A percentile compares a stretch with the other conserved stretches of the same genome.
phyloP scores from a whole-genome alignment of 192 early-diverging fungal species.

The Backusella circina region DNA sequence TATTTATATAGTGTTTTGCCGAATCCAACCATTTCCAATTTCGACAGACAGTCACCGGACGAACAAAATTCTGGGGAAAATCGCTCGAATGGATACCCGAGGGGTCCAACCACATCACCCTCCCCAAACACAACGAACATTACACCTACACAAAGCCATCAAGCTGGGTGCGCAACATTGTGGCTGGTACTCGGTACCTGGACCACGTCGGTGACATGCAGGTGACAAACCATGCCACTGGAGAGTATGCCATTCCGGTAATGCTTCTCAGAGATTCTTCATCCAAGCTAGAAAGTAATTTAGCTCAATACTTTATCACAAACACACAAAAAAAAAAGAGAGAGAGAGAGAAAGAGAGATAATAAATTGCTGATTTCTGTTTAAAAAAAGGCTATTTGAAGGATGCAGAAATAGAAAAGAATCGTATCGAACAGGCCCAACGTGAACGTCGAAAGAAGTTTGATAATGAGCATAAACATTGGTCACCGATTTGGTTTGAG shows the following conservation, averaged over 20 bases:
- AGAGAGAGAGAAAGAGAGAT: no score
- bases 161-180: conserved; percentile 86
- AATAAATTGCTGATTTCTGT: no score
- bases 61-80: conserved; percentile 94
- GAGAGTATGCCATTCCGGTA: conserved; percentile 65
- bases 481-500: conserved; percentile 55
- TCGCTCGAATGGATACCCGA: conserved; percentile 74
- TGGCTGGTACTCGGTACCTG: conserved; percentile 76
- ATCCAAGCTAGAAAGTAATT: conserved; percentile 6
- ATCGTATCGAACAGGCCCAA: background rate
- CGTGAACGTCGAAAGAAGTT: background rate
- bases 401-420: background rate
- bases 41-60: conserved; percentile 83
- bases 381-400: conserved; percentile 70
- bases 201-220: conserved; percentile 87
- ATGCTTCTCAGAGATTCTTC: conserved; percentile 16
- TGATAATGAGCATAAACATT: conserved; percentile 56
- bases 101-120: conserved; percentile 75
- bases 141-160: conserved; percentile 84
- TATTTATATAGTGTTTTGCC: conserved; percentile 61
- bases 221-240: conserved; percentile 68
- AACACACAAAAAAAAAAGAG: background rate
- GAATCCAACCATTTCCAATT: conserved; percentile 71
- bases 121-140: conserved; percentile 66
- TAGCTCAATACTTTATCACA: background rate